Conservation (phyloP, 768 basidiomycete genomes). For the Vishniacozyma victoriae region DNA sequence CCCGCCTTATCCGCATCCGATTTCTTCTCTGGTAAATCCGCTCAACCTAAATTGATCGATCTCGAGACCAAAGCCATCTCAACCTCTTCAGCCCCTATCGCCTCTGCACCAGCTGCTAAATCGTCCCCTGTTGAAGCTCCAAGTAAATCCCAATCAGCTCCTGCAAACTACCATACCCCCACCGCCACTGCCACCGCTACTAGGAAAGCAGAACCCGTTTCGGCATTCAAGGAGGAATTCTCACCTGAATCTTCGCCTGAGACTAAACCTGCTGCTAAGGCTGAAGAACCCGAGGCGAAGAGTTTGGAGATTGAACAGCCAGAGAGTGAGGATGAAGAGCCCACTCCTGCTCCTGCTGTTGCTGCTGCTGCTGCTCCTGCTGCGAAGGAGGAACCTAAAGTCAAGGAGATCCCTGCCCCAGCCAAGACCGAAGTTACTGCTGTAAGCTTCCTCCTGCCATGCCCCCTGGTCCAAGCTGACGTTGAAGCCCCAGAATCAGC, state of each 20-base stretch:
- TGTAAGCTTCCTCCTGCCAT: conserved; percentile 3
- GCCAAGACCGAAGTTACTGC: conserved; percentile 5
- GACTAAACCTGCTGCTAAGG: not conserved
- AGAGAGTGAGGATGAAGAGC: conserved; percentile 34
- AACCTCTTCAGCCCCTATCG: conserved; percentile 34
- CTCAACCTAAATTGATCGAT: conserved; percentile 69
- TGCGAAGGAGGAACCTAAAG: conserved; percentile 5
- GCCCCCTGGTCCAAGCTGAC: too few species aligned
- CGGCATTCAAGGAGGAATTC: conserved; percentile 9
- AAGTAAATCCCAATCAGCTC: conserved; percentile 7
- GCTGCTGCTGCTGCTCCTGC: conserved; percentile 7
- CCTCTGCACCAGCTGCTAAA: conserved; percentile 38
- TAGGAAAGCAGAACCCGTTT: conserved; percentile 6
- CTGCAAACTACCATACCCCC: conserved; percentile 5
- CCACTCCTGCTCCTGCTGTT: conserved; percentile 1
- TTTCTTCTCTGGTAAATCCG: conserved; percentile 76
- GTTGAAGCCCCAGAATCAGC: conserved; percentile 21
- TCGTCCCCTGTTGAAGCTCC: not conserved
- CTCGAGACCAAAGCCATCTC: conserved; percentile 61
- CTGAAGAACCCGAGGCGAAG: conserved; percentile 16
- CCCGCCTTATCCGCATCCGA: conserved; percentile 74
- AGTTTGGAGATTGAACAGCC: conserved; percentile 36
- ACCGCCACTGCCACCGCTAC: conserved; percentile 9
- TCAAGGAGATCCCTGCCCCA: conserved; percentile 6
- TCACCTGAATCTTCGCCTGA: conserved; percentile 1